Evolutionary conservation across 2,329 filamentous ascomycete genomes (phyloP), one percentile per base, ranked within the genome.

Genomic region (Alternaria sp.): DNA sequence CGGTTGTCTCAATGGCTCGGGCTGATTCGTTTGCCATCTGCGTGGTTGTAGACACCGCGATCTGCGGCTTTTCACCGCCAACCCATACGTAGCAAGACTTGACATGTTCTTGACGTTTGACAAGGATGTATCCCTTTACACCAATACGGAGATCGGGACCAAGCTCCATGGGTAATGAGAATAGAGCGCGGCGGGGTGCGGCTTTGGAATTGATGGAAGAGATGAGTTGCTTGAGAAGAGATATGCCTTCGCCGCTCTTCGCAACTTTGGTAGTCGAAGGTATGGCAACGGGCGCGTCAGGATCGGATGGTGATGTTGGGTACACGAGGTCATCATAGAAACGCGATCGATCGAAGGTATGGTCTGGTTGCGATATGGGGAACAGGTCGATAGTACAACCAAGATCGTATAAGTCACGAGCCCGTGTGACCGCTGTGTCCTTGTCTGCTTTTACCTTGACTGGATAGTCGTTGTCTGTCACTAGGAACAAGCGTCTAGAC

Each of bases 321-420:
- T 98, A 98, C 61, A 98, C 90, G 50, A 99, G 95, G 74, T 97
- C 93, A 79, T 98, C 92, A 78, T 97, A 99, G 79, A 99, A 99
- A 59, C 91, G 94, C 58, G 87, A 84, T 5, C 92, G 83, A 67
- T 97, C 90, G 73, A 99, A 99, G 34, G 86, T 86, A 64, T 87
- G 85, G 28, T 89, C 89, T 1, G 87, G 87, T 25, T 81, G 83
- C 5, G 90, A 92, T 59, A 99, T 94, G 0, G 95, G 94, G 69
- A 98, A 99, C 0, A 99, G 83, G 72, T 98, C 94, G 62, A 99
- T 97, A 1, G 87, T 88, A 30, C 97, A 93, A 4, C 94, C 93
- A 28, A 98, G 83, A 74, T 99, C 95, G 75, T 97, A 98, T 22
- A 99, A 79, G 81, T 99, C 95, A 76, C 97, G 97, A 28, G 95